Evolutionary conservation across 176 grass and related monocot genomes (phyloP).

Genomic region (Zoysia japonica): DNA sequence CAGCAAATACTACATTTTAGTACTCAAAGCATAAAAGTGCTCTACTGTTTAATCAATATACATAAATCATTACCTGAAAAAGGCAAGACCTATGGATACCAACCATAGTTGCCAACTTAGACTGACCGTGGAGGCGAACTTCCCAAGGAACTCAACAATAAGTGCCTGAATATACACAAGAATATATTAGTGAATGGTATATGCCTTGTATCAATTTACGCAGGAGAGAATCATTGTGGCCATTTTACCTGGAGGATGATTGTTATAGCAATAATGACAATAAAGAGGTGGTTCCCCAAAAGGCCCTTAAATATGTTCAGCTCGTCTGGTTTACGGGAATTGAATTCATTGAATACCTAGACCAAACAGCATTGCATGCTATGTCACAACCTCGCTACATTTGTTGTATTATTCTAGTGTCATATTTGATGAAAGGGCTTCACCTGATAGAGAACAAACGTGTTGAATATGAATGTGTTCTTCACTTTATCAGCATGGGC

Average conservation of each 20-base stretch:
- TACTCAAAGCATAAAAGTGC: background rate
- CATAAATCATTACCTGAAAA: constrained; percentile 50
- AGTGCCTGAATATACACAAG: constrained; percentile 48
- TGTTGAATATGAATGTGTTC: constrained; percentile 97
- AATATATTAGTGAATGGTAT: constrained; percentile 11
- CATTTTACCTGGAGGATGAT: constrained; percentile 73
- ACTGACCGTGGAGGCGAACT: constrained; percentile 71
- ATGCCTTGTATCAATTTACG: constrained; percentile 3
- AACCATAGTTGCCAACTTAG: constrained; percentile 91
- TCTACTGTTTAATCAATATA: background rate
- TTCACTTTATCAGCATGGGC: constrained; percentile 80
- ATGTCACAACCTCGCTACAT: constrained; percentile 1
- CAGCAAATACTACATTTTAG: background rate
- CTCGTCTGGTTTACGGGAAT: constrained; percentile 80
- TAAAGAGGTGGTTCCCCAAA: constrained; percentile 66
- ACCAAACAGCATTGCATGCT: constrained; percentile 5
- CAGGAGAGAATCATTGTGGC: background rate
- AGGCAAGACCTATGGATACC: constrained; percentile 60
- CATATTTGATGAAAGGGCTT: constrained; percentile 25
- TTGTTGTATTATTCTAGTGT: background rate
- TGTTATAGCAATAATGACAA: constrained; percentile 65
- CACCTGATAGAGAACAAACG: constrained; percentile 95
- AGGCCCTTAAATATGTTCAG: constrained; percentile 85
- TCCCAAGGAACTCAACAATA: constrained; percentile 92
- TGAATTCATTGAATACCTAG: constrained; percentile 93